Percentiles rank a stretch among this genome's conserved stretches.
phyloP scores from a whole-genome alignment of 2,329 filamentous ascomycete species.

The Ceratocystis harringtonii region DNA sequence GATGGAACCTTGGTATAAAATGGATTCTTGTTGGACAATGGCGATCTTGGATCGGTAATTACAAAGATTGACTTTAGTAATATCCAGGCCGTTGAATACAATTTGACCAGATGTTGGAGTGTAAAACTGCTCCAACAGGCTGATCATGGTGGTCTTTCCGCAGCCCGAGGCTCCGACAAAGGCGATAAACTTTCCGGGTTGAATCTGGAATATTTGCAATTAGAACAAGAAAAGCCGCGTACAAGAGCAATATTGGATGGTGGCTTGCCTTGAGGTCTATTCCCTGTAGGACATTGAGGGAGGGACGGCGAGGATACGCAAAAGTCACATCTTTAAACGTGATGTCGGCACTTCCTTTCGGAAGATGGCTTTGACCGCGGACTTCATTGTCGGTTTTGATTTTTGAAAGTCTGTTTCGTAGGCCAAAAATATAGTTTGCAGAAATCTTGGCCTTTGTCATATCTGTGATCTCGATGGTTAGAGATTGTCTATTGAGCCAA shows the following conservation, averaged over 20 bases:
- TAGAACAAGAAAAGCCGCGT: neutral
- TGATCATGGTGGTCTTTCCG: slow-evolving; percentile 46
- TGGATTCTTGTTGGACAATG: slow-evolving; percentile 30
- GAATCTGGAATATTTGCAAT: slow-evolving; percentile 22
- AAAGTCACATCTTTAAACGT: slow-evolving; percentile 41
- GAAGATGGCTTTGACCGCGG: slow-evolving; percentile 12
- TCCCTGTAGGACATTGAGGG: slow-evolving; percentile 26
- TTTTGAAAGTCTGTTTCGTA: slow-evolving; percentile 24
- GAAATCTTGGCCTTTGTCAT: slow-evolving; percentile 35
- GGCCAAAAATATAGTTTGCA: slow-evolving; percentile 35
- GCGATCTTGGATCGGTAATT: slow-evolving; percentile 25
- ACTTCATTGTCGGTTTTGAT: slow-evolving; percentile 22
- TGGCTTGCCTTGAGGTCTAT: slow-evolving; percentile 25
- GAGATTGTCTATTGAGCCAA: neutral
- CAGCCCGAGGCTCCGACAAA: slow-evolving; percentile 44
- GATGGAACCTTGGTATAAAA: slow-evolving; percentile 36
- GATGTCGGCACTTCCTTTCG: slow-evolving; percentile 25
- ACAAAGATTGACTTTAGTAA: slow-evolving; percentile 23
- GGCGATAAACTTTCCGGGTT: slow-evolving; percentile 35
- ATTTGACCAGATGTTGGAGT: slow-evolving; percentile 25
- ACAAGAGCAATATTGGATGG: no score
- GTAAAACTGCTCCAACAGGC: slow-evolving; percentile 34
- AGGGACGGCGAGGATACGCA: slow-evolving; percentile 36
- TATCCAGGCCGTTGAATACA: slow-evolving; percentile 22
- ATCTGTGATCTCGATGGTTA: slow-evolving; percentile 17